Percentiles rank a stretch among this genome's conserved stretches.
These are phyloP conservation scores for Areca catechu DNA, from an alignment of 176 grass and related monocot genomes.

Conservation along the genomic window DNA sequence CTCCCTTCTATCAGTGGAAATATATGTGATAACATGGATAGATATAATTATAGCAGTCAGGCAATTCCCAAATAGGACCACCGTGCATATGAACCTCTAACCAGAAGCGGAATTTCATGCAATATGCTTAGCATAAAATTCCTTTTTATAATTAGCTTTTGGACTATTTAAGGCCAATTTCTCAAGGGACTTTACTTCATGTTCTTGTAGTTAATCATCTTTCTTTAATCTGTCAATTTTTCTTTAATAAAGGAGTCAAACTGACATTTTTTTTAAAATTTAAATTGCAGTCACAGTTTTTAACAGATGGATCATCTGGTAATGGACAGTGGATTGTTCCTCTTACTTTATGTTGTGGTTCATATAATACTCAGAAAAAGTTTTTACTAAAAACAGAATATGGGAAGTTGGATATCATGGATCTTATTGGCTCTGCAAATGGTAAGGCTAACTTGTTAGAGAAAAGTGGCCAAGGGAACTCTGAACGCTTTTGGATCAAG, in stretches of 20 bases:
- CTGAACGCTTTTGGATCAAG: slow-evolving; percentile 61
- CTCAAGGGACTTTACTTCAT: too few species aligned
- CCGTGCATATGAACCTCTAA: too few species aligned
- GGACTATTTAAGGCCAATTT: too few species aligned
- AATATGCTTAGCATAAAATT: too few species aligned
- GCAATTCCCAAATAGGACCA: too few species aligned
- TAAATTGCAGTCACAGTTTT: slow-evolving; percentile 59
- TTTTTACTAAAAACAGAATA: slow-evolving; percentile 51
- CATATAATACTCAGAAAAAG: slow-evolving; percentile 44
- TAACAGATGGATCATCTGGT: slow-evolving; percentile 53
- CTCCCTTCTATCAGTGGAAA: too few species aligned
- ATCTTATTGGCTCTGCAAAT: slow-evolving; percentile 26
- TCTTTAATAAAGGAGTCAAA: too few species aligned
- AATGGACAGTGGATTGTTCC: slow-evolving; percentile 74
- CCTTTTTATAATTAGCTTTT: too few species aligned
- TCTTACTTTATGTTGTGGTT: slow-evolving; percentile 46
- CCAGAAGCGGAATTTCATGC: too few species aligned
- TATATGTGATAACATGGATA: too few species aligned
- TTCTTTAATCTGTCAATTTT: neutral
- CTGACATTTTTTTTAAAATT: too few species aligned
- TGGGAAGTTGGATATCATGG: slow-evolving; percentile 45
- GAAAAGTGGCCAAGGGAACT: slow-evolving; percentile 11
- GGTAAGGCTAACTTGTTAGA: neutral
- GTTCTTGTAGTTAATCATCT: neutral
- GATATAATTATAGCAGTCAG: too few species aligned